Base-by-base conservation (phyloP, 176 grass and related monocot species). In the Lolium multiflorum region DNA sequence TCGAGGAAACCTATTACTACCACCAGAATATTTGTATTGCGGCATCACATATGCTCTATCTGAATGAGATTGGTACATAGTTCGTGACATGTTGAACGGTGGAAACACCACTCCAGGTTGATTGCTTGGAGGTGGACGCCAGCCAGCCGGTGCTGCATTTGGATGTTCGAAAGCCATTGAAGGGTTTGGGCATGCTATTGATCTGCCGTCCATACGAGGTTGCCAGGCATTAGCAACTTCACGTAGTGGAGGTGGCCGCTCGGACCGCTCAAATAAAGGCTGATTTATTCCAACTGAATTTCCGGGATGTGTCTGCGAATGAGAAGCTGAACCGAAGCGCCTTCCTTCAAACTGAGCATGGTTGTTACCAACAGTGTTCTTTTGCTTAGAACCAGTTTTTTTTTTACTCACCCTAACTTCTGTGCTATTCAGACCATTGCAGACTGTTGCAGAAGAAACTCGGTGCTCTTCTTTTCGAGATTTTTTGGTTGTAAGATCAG, bases 261-360 rank as follows among this genome's bases (percentile, higher is more conserved):
- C 74, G 13, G 18, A 17, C 84, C 72, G 79, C 56, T 10, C 3
- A 37, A 35, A n/a, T 1, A 21, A 71, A 78, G 54, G 31, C 69
- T 65, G 35, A 4, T 82, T 84, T 13, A 47, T 71, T 64, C 35
- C 84, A 83, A 48, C 37, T 25, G 55, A 79, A 41, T 79, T 50
- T 68, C 37, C 58, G 8, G 0, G 47, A 66, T 58, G 55, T 31
- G 74, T 20, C 74, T 87, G 80, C 3, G 20, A 13, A 75, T 75
- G 49, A 18, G 56, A 46, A 73, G 74, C 47, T 67, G 49, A 63
- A 83, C 37, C 28, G 58, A 28, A 6, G n/a, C 8, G 0, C 31
- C 74, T 83, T 90, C 58, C 80, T 83, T 83, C 66, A 58, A 80
- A 80, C 20, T 87, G 75, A 68, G 8, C 38, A 26, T 83, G 47